phyloP scores from a whole-genome alignment of 768 basidiomycete genomes.

The Mycena rebaudengoi region DNA sequence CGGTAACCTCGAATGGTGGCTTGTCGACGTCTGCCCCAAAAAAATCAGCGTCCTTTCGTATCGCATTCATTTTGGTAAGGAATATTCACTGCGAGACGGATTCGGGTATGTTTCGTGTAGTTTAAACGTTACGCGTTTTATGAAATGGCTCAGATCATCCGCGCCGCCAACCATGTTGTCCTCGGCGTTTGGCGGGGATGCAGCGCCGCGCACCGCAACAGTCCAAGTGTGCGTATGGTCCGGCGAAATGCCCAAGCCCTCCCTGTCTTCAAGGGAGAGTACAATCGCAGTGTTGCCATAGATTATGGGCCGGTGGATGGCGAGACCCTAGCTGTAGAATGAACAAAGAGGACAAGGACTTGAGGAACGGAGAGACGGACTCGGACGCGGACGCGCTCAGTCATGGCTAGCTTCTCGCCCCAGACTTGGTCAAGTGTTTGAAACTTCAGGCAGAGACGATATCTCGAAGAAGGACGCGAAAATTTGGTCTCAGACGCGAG shows the following conservation, averaged over 20 bases:
- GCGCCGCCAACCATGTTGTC: constrained; percentile 87
- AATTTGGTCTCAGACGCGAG: too few species aligned
- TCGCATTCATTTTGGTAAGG: too few species aligned
- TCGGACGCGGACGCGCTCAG: constrained; percentile 85
- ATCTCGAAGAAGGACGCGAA: too few species aligned
- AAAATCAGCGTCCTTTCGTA: too few species aligned
- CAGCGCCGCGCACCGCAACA: constrained; percentile 90
- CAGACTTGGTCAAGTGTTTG: too few species aligned
- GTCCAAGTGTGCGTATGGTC: constrained; percentile 98
- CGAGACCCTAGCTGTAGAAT: constrained; percentile 68
- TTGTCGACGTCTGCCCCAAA: constrained; percentile 79
- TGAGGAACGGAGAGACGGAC: constrained; percentile 43
- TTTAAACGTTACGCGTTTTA: constrained; percentile 97
- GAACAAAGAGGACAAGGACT: constrained; percentile 7
- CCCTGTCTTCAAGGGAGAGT: constrained; percentile 77
- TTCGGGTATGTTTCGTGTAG: constrained; percentile 96
- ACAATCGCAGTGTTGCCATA: constrained; percentile 94
- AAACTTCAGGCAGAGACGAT: too few species aligned
- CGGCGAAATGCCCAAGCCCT: constrained; percentile 57
- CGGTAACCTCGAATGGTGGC: constrained; percentile 93
- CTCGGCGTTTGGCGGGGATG: constrained; percentile 73
- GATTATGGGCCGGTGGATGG: constrained; percentile 89
- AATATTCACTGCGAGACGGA: constrained; percentile 83
- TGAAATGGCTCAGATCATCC: constrained; percentile 90
- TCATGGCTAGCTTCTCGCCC: too few species aligned